phyloP scores from a whole-genome alignment of 805 yeast species.

The Hanseniaspora thailandica region DNA sequence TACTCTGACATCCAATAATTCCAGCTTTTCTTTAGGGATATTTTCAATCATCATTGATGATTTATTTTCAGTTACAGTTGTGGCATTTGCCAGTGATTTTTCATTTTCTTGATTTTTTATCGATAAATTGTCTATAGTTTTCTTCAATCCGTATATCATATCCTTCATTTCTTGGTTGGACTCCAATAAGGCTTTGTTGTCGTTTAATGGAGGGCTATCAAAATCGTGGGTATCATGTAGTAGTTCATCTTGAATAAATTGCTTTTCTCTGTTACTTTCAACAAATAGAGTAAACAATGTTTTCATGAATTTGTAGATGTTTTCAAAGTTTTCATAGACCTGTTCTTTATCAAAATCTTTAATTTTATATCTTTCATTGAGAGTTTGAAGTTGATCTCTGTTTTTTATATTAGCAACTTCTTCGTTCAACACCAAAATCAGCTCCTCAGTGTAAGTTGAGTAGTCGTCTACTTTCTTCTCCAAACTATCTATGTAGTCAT shows the following conservation, averaged over 20 bases:
- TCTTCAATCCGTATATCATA: not conserved
- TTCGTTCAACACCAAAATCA: not conserved
- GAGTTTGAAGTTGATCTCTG: conserved; percentile 4
- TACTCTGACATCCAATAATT: not conserved
- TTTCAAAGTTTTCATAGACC: conserved; percentile 3
- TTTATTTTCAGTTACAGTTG: not conserved
- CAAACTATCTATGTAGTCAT: not conserved
- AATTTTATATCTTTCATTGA: conserved; percentile 1
- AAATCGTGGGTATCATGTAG: conserved; percentile 10
- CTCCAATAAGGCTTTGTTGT: not conserved
- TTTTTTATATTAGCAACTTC: not conserved
- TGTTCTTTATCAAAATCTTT: conserved; percentile 1
- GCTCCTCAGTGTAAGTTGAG: not conserved
- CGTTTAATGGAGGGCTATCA: not conserved
- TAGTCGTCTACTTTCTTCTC: not conserved
- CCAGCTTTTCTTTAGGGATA: not conserved
- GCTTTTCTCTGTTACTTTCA: conserved; percentile 10
- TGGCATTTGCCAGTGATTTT: not conserved
- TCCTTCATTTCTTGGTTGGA: not conserved
- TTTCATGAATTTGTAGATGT: conserved; percentile 3
- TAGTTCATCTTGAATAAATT: conserved; percentile 12
- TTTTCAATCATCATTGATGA: not conserved
- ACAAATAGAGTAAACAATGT: conserved; percentile 1
- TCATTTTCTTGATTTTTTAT: not conserved
- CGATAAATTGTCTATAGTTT: not conserved